phyloP scores from a whole-genome alignment of 1,284 basidiomycete species.

The Ganoderma lucidum region DNA sequence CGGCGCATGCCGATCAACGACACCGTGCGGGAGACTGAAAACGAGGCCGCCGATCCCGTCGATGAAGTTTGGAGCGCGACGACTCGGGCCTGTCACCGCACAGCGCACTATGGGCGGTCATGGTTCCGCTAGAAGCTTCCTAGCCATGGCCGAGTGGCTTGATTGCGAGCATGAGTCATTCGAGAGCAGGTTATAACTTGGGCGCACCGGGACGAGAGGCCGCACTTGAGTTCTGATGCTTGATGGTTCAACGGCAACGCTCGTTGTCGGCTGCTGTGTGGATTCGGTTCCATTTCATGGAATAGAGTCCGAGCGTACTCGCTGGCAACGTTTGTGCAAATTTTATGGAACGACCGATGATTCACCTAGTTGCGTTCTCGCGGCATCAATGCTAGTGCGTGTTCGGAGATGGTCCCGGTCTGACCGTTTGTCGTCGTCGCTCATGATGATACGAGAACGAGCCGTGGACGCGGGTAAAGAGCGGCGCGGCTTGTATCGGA shows the following conservation, averaged over 20 bases:
- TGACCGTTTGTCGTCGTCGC: not conserved
- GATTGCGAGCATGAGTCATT: not conserved
- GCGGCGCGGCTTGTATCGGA: not conserved
- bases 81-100: not conserved
- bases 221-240: conserved; percentile 2
- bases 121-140: conserved; percentile 14
- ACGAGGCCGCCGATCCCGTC: conserved; percentile 16
- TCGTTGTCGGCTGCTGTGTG: conserved; percentile 2
- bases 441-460: not conserved
- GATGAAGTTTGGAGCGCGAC: conserved; percentile 2
- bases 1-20: conserved; percentile 16
- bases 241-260: not conserved
- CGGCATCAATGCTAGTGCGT: not conserved
- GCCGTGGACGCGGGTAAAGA: not conserved
- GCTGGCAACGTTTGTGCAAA: not conserved
- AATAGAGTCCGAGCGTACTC: not conserved
- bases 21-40: conserved; percentile 6
- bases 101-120: not conserved
- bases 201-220: conserved; percentile 15
- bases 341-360: conserved; percentile 7
- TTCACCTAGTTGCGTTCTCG: not conserved
- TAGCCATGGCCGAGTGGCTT: not conserved
- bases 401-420: not conserved
- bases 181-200: not conserved
- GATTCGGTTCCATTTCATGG: conserved; percentile 1